These are phyloP conservation scores for Xylogone sp. DNA, from an alignment of 2,329 filamentous ascomycete genomes.

Conservation along the genomic window DNA sequence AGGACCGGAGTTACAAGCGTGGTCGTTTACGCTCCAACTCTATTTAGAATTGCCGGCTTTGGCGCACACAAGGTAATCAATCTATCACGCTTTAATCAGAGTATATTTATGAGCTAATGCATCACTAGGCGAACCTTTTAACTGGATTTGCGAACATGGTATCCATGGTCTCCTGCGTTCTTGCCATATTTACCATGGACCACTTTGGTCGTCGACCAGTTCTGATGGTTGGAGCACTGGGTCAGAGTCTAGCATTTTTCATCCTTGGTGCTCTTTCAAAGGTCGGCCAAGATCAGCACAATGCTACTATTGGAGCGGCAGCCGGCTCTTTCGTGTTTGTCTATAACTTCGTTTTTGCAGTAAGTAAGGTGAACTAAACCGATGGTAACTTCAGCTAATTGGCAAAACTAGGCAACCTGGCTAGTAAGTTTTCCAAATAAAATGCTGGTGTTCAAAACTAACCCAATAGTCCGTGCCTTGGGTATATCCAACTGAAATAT, in stretches of 20 bases:
- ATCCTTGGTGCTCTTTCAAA: background rate
- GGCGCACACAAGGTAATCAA: background rate
- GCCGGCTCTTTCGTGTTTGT: background rate
- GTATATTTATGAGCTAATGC: background rate
- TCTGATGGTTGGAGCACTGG: background rate
- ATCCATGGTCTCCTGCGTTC: constrained; percentile 24
- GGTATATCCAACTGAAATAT: background rate
- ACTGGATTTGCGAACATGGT: background rate
- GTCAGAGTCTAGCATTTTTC: background rate
- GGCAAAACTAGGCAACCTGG: background rate
- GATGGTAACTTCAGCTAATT: background rate
- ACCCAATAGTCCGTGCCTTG: background rate
- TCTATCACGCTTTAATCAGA: background rate
- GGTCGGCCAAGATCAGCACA: constrained; percentile 1
- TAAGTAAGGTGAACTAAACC: background rate
- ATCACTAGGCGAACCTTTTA: background rate
- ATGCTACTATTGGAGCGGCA: background rate
- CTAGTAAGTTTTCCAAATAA: background rate
- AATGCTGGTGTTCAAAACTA: background rate
- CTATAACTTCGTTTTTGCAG: background rate
- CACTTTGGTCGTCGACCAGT: constrained; percentile 37
- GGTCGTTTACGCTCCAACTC: background rate
- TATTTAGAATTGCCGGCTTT: background rate
- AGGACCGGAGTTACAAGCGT: background rate
- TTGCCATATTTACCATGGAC: constrained; percentile 46